Conservation (phyloP, 2,329 filamentous ascomycete genomes). For the Alternaria gaisen region DNA sequence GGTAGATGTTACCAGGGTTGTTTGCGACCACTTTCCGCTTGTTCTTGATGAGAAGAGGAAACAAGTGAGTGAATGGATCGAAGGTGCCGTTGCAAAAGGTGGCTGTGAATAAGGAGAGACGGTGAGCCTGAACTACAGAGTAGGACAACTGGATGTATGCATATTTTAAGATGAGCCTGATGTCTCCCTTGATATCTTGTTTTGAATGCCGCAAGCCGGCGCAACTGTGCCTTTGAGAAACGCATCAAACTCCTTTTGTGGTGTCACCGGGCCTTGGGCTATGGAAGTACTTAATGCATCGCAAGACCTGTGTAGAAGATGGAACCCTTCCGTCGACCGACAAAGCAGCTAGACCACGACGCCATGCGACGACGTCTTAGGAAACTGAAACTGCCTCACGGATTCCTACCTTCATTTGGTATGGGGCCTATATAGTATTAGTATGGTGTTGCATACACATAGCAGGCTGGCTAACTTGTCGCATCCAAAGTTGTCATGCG, state of each 20-base stretch:
- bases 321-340: not conserved
- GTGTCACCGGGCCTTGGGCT: not conserved
- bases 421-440: not conserved
- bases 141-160: not conserved
- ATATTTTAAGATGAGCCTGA: not conserved
- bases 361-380: not conserved
- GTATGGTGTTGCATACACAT: not conserved
- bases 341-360: not conserved
- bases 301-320: not conserved
- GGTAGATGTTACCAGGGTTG: conserved; percentile 52
- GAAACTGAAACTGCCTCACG: conserved; percentile 5
- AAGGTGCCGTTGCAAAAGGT: conserved; percentile 20
- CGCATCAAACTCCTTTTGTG: not conserved
- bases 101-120: not conserved
- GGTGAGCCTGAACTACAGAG: not conserved
- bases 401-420: not conserved
- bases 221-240: not conserved
- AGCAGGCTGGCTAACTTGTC: not conserved
- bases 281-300: not conserved
- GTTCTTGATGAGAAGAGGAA: conserved; percentile 33
- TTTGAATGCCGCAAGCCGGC: not conserved
- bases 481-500: not conserved
- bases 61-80: conserved; percentile 39
- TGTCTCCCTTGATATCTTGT: not conserved
- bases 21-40: conserved; percentile 48